Base-by-base conservation (phyloP, 2,329 filamentous ascomycete genomes). In the Stachybotrys echinatus region DNA sequence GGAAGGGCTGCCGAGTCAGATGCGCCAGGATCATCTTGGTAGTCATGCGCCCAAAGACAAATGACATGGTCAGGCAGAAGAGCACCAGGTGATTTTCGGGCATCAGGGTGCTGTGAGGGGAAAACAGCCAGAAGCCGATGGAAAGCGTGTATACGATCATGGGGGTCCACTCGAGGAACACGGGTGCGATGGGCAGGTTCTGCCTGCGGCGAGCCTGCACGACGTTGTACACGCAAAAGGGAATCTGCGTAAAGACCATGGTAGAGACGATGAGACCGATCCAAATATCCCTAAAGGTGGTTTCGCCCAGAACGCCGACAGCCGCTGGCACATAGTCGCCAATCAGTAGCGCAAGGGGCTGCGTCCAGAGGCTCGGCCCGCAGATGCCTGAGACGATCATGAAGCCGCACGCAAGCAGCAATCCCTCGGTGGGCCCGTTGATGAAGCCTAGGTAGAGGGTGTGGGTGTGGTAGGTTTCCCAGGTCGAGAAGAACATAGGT, bases 401-500 rank as follows among this genome's bases (percentile, higher is more conserved):
- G 63, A 96, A 81, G 47, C 74, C 70, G 64, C 89, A 92, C 22
- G 92, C 94, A 55, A 99, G 85, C 48, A 97, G 84, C 31, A 99
- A 76, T 19, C 94, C 94, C 74, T 99, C 94, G 31, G 94, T 99
- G 2, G 94, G 94, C 1, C 94, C 94, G 67, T 99, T 99, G 80
- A 99, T 88, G 66, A 92, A 90, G 49, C 94, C 94, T 12, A 99
- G 83, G 69, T 96, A 99, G 6, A 99, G 76, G 0, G 94, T 97
- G 68, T 99, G 94, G 5, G 94, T 96, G 71, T 99, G 94, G 68
- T 96, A 99, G 1, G 94, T 99, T 73, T 99, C 94, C 94, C 94
- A 99, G 2, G 94, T 99, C 3, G 92, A 96, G 73, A 99, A 96
- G 77, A 96, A 99, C 94, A 99, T 99, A 52, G 94, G 89, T 42